phyloP scores from a whole-genome alignment of 331 rosid species.

The Quercus phellos region DNA sequence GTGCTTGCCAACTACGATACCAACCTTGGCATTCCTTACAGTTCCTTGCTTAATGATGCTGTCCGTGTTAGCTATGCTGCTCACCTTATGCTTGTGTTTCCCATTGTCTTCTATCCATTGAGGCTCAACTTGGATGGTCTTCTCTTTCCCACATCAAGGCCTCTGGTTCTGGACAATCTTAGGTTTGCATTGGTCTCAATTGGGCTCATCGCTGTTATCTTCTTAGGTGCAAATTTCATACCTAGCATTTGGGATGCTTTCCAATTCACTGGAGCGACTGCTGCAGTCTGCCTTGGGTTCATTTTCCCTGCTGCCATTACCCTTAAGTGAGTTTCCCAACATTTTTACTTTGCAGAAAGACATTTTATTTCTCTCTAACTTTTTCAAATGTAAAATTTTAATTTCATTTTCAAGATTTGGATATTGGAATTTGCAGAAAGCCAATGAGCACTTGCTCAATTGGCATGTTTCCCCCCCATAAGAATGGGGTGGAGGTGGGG shows the following conservation, averaged over 20 bases:
- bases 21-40: slow-evolving; percentile 74
- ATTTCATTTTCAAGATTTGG: neutral
- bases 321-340: slow-evolving; percentile 50
- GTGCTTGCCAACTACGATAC: slow-evolving; percentile 91
- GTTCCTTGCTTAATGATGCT: slow-evolving; percentile 65
- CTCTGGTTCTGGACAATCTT: slow-evolving; percentile 59
- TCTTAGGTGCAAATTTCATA: slow-evolving; percentile 79
- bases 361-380: neutral
- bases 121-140: slow-evolving; percentile 80
- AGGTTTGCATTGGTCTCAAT: slow-evolving; percentile 63
- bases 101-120: slow-evolving; percentile 76
- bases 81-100: slow-evolving; percentile 92
- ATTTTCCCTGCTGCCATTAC: slow-evolving; percentile 88
- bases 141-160: slow-evolving; percentile 64
- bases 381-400: neutral
- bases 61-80: slow-evolving; percentile 93
- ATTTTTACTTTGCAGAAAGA: neutral
- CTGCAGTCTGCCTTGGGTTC: slow-evolving; percentile 82
- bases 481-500: neutral
- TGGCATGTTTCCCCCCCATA: neutral
- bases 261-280: slow-evolving; percentile 99
- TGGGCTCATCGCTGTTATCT: slow-evolving; percentile 45
- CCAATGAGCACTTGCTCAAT: neutral
- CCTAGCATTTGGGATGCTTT: slow-evolving; percentile 98
- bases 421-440: neutral